A percentile compares a stretch with the other conserved stretches of the same genome.
These are phyloP conservation scores for Phoenix roebelenii DNA, from an alignment of 176 grass and related monocot species.

Conservation along the genomic window DNA sequence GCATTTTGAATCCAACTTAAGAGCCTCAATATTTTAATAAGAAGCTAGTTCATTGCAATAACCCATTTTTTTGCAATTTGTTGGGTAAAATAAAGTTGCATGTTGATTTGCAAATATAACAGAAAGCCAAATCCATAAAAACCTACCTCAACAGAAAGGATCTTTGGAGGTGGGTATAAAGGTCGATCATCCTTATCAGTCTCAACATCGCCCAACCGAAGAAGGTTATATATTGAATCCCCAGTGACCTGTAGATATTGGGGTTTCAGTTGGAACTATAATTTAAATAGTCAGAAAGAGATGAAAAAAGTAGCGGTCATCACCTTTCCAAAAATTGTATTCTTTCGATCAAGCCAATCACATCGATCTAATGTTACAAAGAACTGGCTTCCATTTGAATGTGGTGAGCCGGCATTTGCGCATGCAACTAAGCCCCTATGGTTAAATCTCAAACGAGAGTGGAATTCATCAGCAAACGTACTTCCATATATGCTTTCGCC, in stretches of 20 bases:
- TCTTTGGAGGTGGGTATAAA: slow-evolving; percentile 53
- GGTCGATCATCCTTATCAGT: slow-evolving; percentile 90
- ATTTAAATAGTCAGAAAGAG: background rate
- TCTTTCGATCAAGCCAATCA: slow-evolving; percentile 89
- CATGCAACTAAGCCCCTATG: slow-evolving; percentile 91
- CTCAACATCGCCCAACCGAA: slow-evolving; percentile 77
- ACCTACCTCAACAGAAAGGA: slow-evolving; percentile 84
- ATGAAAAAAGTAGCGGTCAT: background rate
- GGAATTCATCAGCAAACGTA: slow-evolving; percentile 71
- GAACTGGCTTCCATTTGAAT: slow-evolving; percentile 93
- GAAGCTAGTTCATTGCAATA: too few species aligned
- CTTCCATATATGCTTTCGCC: slow-evolving; percentile 93
- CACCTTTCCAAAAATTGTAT: slow-evolving; percentile 94
- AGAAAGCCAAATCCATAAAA: background rate
- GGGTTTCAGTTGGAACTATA: background rate
- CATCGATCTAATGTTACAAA: slow-evolving; percentile 79
- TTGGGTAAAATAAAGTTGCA: too few species aligned
- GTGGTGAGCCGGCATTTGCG: slow-evolving; percentile 80
- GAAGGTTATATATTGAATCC: slow-evolving; percentile 88
- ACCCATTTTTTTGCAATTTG: too few species aligned
- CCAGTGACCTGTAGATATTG: slow-evolving; percentile 65
- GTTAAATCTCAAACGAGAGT: slow-evolving; percentile 87
- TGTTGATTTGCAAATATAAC: background rate
- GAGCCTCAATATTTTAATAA: too few species aligned
- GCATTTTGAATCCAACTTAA: too few species aligned